These are phyloP conservation scores for Schwanniomyces sp. DNA, from an alignment of 805 yeast genomes.

Conservation along the genomic window DNA sequence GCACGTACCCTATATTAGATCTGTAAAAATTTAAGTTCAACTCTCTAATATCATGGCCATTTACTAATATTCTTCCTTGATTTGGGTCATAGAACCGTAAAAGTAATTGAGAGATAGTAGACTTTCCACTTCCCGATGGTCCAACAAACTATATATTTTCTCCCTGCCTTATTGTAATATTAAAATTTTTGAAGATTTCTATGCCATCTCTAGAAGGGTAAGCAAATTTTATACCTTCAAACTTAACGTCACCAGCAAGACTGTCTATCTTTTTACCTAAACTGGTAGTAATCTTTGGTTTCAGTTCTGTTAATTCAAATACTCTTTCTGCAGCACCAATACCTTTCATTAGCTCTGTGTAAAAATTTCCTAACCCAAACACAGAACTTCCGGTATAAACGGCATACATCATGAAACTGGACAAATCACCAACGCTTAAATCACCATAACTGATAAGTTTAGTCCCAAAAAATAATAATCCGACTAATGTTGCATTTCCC, in stretches of 20 bases:
- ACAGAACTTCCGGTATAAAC: conserved; percentile 92
- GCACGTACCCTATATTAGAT: conserved; percentile 80
- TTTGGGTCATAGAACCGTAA: conserved; percentile 82
- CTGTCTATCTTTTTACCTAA: conserved; percentile 50
- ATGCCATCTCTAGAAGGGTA: conserved; percentile 86
- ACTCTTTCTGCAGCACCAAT: conserved; percentile 93
- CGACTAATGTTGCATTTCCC: conserved; percentile 80
- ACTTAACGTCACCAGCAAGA: conserved; percentile 57
- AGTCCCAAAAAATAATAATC: conserved; percentile 77
- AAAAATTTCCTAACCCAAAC: conserved; percentile 86
- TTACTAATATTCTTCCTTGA: conserved; percentile 62
- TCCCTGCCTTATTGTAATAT: conserved; percentile 67
- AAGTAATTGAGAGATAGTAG: conserved; percentile 78
- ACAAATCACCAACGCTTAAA: conserved; percentile 81
- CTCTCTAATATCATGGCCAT: conserved; percentile 59
- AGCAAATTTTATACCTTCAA: conserved; percentile 62
- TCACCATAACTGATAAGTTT: conserved; percentile 76
- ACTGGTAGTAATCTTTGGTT: conserved; percentile 69
- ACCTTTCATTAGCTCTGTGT: conserved; percentile 94
- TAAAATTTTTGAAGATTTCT: conserved; percentile 59
- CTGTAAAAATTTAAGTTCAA: conserved; percentile 75
- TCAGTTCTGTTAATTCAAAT: conserved; percentile 80
- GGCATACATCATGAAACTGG: conserved; percentile 94
- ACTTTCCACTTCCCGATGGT: conserved; percentile 96
- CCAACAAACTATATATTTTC: conserved; percentile 94